phyloP scores from a whole-genome alignment of 2,329 filamentous ascomycete species.

The Diaporthe caulivora region DNA sequence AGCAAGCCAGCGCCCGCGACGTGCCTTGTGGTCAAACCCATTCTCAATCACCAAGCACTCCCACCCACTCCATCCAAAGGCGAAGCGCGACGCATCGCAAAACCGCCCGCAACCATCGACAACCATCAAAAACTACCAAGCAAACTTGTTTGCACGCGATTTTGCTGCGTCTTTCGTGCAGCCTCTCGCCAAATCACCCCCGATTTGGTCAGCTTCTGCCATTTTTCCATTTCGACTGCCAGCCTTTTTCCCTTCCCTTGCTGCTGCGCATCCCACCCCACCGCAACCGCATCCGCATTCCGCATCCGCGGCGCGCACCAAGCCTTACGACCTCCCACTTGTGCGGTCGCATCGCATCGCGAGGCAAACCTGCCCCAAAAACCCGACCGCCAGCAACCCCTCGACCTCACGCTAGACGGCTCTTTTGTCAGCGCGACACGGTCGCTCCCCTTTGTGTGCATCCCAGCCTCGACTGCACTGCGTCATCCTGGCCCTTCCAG shows the following conservation, averaged over 20 bases:
- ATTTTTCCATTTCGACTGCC: constrained; percentile 51
- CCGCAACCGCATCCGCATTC: constrained; percentile 34
- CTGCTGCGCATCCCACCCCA: constrained; percentile 33
- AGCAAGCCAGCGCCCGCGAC: constrained; percentile 41
- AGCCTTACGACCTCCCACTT: background rate
- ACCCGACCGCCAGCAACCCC: constrained; percentile 12
- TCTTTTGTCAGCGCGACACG: constrained; percentile 26
- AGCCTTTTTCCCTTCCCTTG: constrained; percentile 32
- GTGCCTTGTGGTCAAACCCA: constrained; percentile 59
- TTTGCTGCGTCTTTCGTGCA: constrained; percentile 60
- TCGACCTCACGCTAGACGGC: constrained; percentile 7
- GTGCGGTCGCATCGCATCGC: constrained; percentile 39
- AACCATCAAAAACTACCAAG: constrained; percentile 66
- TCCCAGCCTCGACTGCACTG: constrained; percentile 16
- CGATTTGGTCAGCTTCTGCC: constrained; percentile 51
- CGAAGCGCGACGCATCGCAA: constrained; percentile 67
- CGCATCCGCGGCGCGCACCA: constrained; percentile 5
- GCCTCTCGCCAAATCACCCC: constrained; percentile 57
- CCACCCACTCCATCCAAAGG: constrained; percentile 55
- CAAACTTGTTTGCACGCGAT: constrained; percentile 67
- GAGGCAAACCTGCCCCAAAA: constrained; percentile 28
- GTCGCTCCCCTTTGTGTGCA: constrained; percentile 12
- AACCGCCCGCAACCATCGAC: constrained; percentile 70
- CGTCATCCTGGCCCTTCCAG: constrained; percentile 7
- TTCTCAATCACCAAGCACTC: constrained; percentile 49